These are phyloP conservation scores for Lasiosphaeria hispida DNA, from an alignment of 495 filamentous ascomycete genomes.

Conservation along the genomic window DNA sequence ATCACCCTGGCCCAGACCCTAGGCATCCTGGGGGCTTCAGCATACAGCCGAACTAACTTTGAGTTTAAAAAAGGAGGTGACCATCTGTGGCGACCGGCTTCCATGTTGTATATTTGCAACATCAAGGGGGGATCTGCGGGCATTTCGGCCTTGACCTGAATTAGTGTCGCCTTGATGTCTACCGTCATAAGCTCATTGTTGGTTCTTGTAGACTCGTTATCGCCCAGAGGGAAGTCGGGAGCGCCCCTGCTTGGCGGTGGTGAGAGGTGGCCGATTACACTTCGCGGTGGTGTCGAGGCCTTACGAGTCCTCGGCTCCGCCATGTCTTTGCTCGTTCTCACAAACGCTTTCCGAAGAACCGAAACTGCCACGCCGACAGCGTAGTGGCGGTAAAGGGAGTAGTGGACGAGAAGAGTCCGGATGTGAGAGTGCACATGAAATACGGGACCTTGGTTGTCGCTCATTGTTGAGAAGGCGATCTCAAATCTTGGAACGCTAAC, in stretches of 20 bases:
- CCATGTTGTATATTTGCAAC: slow-evolving; percentile 78
- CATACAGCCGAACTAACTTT: slow-evolving; percentile 77
- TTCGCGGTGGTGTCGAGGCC: slow-evolving; percentile 26
- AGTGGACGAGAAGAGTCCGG: slow-evolving; percentile 75
- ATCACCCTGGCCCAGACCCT: slow-evolving; percentile 80
- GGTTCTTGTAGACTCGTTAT: slow-evolving; percentile 25
- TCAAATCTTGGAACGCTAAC: slow-evolving; percentile 84
- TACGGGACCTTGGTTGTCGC: slow-evolving; percentile 79
- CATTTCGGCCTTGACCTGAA: slow-evolving; percentile 87
- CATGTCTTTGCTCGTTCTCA: slow-evolving; percentile 41
- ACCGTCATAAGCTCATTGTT: slow-evolving; percentile 68
- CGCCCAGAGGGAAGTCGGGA: slow-evolving; percentile 32
- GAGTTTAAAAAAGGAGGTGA: slow-evolving; percentile 72
- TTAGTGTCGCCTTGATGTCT: slow-evolving; percentile 72
- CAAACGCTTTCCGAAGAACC: slow-evolving; percentile 73
- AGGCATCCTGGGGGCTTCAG: slow-evolving; percentile 76
- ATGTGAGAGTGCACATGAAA: slow-evolving; percentile 82
- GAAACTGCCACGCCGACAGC: slow-evolving; percentile 77
- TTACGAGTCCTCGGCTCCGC: slow-evolving; percentile 20
- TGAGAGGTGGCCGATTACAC: slow-evolving; percentile 37
- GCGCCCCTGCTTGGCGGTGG: slow-evolving; percentile 26
- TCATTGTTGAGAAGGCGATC: slow-evolving; percentile 76
- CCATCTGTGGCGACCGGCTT: slow-evolving; percentile 83
- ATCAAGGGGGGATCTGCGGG: slow-evolving; percentile 85
- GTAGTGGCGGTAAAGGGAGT: slow-evolving; percentile 93